phyloP scores from a whole-genome alignment of 1,139 yeast genomes.

The Magnusiomyces magnusii region DNA sequence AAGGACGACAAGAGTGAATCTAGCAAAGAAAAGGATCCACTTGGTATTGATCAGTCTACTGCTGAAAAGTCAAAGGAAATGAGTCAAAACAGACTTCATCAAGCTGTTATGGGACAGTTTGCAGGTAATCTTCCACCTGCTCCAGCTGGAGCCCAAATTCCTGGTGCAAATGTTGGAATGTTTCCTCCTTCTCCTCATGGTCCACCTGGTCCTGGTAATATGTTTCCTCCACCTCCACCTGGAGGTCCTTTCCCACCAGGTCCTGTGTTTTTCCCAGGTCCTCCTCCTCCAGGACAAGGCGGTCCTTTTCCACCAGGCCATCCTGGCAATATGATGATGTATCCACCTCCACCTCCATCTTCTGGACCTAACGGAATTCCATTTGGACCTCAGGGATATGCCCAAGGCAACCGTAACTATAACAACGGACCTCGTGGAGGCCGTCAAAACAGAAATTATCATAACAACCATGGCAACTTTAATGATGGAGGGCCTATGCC shows the following conservation, averaged over 20 bases:
- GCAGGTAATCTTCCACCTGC: conserved; percentile 33
- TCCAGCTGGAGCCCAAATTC: conserved; percentile 27
- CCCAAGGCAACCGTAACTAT: background rate
- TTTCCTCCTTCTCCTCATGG: conserved; percentile 20
- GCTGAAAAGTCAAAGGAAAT: conserved; percentile 26
- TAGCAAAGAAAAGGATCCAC: background rate
- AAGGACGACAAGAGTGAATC: background rate
- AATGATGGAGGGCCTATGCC: background rate
- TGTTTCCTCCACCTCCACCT: conserved; percentile 7
- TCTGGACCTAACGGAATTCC: conserved; percentile 17
- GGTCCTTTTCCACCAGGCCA: conserved; percentile 19
- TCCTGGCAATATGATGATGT: conserved; percentile 16
- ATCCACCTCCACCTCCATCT: conserved; percentile 19
- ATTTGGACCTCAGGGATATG: conserved; percentile 16
- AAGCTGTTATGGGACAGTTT: conserved; percentile 36
- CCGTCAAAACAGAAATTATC: background rate
- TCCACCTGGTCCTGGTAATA: background rate
- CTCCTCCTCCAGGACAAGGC: conserved; percentile 21
- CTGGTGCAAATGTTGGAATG: conserved; percentile 15
- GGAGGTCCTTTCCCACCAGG: conserved; percentile 15
- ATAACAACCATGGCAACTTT: background rate
- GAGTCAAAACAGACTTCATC: conserved; percentile 37
- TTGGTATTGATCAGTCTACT: conserved; percentile 6
- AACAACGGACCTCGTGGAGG: background rate
- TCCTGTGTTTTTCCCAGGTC: background rate